These are phyloP conservation scores for Penicillium salamii DNA, from an alignment of 495 filamentous ascomycete species.

Conservation along the genomic window DNA sequence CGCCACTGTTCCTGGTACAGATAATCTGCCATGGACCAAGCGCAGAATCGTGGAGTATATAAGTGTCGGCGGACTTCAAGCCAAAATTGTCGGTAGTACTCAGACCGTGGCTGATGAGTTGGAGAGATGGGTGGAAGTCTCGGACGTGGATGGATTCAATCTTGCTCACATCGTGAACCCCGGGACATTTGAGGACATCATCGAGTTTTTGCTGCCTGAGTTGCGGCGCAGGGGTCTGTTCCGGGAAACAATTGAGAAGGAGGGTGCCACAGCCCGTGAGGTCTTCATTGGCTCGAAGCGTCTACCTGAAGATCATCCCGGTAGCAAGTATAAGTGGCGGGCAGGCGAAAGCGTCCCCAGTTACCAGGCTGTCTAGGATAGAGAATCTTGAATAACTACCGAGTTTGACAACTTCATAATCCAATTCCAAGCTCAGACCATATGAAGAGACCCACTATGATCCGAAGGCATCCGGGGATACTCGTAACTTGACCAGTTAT, in stretches of 20 bases:
- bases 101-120: slow-evolving; percentile 49
- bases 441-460: too few relatives aligned
- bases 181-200: slow-evolving; percentile 54
- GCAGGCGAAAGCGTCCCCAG: slow-evolving; percentile 22
- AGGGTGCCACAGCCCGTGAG: slow-evolving; percentile 50
- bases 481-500: too few relatives aligned
- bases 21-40: slow-evolving; percentile 53
- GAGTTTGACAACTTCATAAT: too few relatives aligned
- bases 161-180: slow-evolving; percentile 53
- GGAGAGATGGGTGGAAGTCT: slow-evolving; percentile 45
- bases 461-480: too few relatives aligned
- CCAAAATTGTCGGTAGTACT: slow-evolving; percentile 45
- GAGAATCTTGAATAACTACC: too few relatives aligned
- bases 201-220: slow-evolving; percentile 53
- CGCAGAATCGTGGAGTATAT: slow-evolving; percentile 53
- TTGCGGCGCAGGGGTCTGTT: slow-evolving; percentile 48
- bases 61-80: slow-evolving; percentile 48
- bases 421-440: too few relatives aligned
- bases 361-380: slow-evolving; percentile 9
- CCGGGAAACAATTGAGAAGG: slow-evolving; percentile 47
- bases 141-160: slow-evolving; percentile 53
- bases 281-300: slow-evolving; percentile 40
- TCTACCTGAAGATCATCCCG: slow-evolving; percentile 30
- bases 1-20: slow-evolving; percentile 30
- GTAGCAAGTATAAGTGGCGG: slow-evolving; percentile 30